Base-by-base conservation (phyloP, 495 filamentous ascomycete genomes). In the Neurospora terricola region DNA sequence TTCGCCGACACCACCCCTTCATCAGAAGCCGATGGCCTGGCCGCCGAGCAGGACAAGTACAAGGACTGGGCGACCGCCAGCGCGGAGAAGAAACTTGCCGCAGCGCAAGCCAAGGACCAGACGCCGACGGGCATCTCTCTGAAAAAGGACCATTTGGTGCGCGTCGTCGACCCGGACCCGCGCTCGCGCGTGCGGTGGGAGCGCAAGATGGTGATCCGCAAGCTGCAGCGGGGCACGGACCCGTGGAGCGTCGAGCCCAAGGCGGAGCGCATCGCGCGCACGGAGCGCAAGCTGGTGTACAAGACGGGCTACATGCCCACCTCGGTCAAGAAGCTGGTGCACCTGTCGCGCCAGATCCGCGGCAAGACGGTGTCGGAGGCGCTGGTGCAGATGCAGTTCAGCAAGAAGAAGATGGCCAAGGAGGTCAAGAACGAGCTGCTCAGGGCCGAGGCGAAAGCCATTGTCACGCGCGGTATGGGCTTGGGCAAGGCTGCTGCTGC, bases 351-450 rank as follows among this genome's bases (percentile, higher is more conserved):
- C 38, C 96, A 98, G 84, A 96, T 99, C 78, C 84, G 88, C 1
- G 96, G 96, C 45, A 98, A 97, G 90, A 91, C 90, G 37, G 85
- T 99, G 76, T 93, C 93, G 54, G 95, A 99, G 38, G 96, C 96
- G 16, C 92, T 98, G 73, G 82, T 91, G 75, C 96, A 99, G 87
- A 97, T 99, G 95, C 89, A 90, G 42, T 97, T 94, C 82, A 93
- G 90, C 81, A 92, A 92, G 87, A 99, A 99, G 89, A 94, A 93
- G 86, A 92, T 89, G 69, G 93, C 96, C 12, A 85, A 86, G 78
- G 92, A 97, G 77, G 91, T 98, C 16, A 80, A 86, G 72, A 87
- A 86, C 75, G 92, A 96, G 81, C 85, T 99, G 21, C 86, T 93
- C 79, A 82, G 90, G 70, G 94, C 96, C 8, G 88, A 90, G 73